Evolutionary conservation across 805 yeast genomes (phyloP).

Genomic region (Sporopachydermia lactativora): DNA sequence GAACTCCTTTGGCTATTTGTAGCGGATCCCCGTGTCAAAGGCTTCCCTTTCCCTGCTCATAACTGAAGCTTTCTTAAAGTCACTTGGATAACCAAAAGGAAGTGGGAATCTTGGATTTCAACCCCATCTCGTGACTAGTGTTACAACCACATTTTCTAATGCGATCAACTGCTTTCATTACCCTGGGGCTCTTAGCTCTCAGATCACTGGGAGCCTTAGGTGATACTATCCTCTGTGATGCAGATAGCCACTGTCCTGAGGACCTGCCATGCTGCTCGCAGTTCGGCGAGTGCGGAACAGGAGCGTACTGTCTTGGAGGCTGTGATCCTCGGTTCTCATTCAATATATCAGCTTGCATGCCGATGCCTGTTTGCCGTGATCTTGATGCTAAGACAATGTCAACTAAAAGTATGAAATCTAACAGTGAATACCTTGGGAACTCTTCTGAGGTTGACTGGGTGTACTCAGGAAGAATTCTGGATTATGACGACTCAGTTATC

Average conservation of each 20-base stretch:
- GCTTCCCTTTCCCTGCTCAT: too few relatives aligned
- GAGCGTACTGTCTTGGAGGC: constrained; percentile 69
- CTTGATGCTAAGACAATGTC: constrained; percentile 23
- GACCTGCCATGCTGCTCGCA: constrained; percentile 75
- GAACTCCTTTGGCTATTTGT: too few relatives aligned
- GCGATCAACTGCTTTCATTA: too few relatives aligned
- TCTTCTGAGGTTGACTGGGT: constrained; percentile 54
- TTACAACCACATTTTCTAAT: too few relatives aligned
- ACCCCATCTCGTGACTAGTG: too few relatives aligned
- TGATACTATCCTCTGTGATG: constrained; percentile 31
- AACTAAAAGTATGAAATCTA: constrained; percentile 19
- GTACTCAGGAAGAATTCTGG: constrained; percentile 44
- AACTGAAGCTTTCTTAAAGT: too few relatives aligned
- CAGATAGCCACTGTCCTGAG: constrained; percentile 53
- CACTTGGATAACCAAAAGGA: too few relatives aligned
- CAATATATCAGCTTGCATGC: constrained; percentile 61
- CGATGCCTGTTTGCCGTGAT: constrained; percentile 62
- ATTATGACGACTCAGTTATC: constrained; percentile 41
- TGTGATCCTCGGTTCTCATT: constrained; percentile 69
- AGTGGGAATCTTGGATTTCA: too few relatives aligned
- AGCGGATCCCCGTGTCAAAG: too few relatives aligned
- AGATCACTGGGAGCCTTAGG: too few relatives aligned
- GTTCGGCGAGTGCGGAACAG: constrained; percentile 70
- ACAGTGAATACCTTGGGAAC: constrained; percentile 52
- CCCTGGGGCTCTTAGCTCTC: too few relatives aligned